These are phyloP conservation scores for Eucalyptus microcorys DNA, from an alignment of 345 rosid species.

Conservation along the genomic window DNA sequence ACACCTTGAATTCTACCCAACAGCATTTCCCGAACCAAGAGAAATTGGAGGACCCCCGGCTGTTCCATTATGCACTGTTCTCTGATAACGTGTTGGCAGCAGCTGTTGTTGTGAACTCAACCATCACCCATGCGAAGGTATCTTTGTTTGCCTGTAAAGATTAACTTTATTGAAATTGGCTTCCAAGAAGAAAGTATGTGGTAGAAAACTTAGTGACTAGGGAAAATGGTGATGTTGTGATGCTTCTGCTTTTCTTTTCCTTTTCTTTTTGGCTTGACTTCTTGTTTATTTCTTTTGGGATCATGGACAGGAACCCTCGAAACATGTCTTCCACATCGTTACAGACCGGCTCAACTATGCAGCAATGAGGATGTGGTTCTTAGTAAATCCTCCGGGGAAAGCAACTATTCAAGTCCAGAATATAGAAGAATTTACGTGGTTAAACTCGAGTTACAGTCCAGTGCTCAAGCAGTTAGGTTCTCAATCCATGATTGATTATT, in stretches of 20 bases:
- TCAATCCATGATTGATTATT: constrained; percentile 78
- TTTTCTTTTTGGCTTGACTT: background rate
- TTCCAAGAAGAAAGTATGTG: background rate
- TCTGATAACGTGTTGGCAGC: constrained; percentile 92
- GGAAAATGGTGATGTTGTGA: background rate
- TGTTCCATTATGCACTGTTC: constrained; percentile 87
- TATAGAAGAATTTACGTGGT: constrained; percentile 88
- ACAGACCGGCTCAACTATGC: constrained; percentile 94
- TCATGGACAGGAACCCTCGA: constrained; percentile 61
- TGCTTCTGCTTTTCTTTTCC: background rate
- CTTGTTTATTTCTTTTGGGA: background rate
- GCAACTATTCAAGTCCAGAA: constrained; percentile 89
- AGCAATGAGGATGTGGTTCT: constrained; percentile 99
- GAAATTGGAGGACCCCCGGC: constrained; percentile 55
- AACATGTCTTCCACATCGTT: constrained; percentile 90
- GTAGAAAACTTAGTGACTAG: background rate
- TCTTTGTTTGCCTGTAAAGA: background rate
- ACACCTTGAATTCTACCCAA: constrained; percentile 47
- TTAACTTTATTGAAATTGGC: background rate
- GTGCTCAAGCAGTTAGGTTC: constrained; percentile 91
- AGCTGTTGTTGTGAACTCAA: constrained; percentile 90
- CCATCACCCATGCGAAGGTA: constrained; percentile 80
- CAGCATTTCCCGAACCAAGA: constrained; percentile 63
- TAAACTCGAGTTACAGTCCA: constrained; percentile 93
- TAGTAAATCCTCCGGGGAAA: constrained; percentile 65